Base-by-base conservation (phyloP, 345 rosid genomes). In the Hypericum androsaemum region DNA sequence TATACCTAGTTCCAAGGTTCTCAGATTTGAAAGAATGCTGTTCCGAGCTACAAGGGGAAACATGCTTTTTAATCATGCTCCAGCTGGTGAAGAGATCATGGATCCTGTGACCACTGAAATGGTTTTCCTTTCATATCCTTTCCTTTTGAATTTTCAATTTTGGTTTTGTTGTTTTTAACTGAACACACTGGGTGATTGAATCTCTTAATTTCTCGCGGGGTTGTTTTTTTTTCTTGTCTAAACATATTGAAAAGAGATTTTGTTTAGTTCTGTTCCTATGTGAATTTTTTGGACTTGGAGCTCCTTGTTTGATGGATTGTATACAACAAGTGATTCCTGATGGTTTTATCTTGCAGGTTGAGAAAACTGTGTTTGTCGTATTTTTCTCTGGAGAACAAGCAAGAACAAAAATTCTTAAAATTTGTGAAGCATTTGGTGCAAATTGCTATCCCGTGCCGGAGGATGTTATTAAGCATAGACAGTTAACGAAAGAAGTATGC, bases 371-470 rank as follows among this genome's bases (percentile, higher is more conserved):
- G 46, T 87, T 90, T 74, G 86, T 88, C 50, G 89, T 90, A 10
- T 88, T 82, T 71, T 88, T 87, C 79, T 90, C 96, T 5, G 98
- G 98, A 64, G 98, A 90, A 80, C 98, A 87, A 74, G 95, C 96
- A 63, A 84, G 82, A 66, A 71, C 68, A 37, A 90, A 90, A 72
- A 82, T 84, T 65, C 64, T 81, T 55, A 88, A 76, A 80, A 82
- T 90, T 62, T 90, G 98, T 55, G 95, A 87, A 77, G 96, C 98
- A 52, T 90, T 90, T 81, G 95, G 88, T 58, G 96, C 94, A 48
- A 83, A 82, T 75, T 87, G 94, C 71, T 90, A 82, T 78, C 89
- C 95, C 68, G 88, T 88, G 60, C 92, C 96, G 7, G 98, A 88
- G 71, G 96, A 88, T 71, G 64, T 73, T 41, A 74, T 76, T 37